phyloP scores from a whole-genome alignment of 2,329 filamentous ascomycete species.

The Calonectria pseudoreteaudii region DNA sequence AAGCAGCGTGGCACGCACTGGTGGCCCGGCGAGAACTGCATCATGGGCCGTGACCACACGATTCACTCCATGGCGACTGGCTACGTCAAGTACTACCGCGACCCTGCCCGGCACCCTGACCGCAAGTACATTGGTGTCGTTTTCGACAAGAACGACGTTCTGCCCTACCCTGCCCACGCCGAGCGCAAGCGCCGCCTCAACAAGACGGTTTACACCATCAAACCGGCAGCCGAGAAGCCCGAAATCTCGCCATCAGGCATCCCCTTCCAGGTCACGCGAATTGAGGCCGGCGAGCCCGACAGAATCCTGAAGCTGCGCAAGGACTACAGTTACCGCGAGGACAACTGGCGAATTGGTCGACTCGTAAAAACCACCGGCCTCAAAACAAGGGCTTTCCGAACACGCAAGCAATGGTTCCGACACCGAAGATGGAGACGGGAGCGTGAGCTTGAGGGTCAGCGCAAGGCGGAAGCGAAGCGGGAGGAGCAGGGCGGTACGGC shows the following conservation, averaged over 20 bases:
- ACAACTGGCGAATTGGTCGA: slow-evolving; percentile 69
- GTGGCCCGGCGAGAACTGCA: slow-evolving; percentile 95
- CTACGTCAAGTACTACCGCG: slow-evolving; percentile 97
- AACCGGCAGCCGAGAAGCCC: slow-evolving; percentile 50
- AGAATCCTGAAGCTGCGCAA: slow-evolving; percentile 62
- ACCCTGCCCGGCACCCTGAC: slow-evolving; percentile 83
- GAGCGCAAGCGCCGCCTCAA: slow-evolving; percentile 81
- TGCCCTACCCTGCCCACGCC: slow-evolving; percentile 82
- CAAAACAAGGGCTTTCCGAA: slow-evolving; percentile 61
- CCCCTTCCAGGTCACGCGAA: slow-evolving; percentile 58
- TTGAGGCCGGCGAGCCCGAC: slow-evolving; percentile 55
- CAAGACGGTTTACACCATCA: slow-evolving; percentile 70
- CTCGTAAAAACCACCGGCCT: slow-evolving; percentile 64
- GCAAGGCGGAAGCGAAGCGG: slow-evolving; percentile 51
- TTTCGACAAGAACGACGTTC: slow-evolving; percentile 82
- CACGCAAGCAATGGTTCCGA: slow-evolving; percentile 62
- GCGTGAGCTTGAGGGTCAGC: slow-evolving; percentile 55
- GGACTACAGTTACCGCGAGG: slow-evolving; percentile 71
- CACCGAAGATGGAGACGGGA: slow-evolving; percentile 57
- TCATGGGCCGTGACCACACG: slow-evolving; percentile 95
- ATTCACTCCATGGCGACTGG: slow-evolving; percentile 88
- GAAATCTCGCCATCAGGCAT: slow-evolving; percentile 63
- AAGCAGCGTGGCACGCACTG: slow-evolving; percentile 94
- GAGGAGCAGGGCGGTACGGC: slow-evolving; percentile 47
- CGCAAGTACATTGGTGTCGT: slow-evolving; percentile 95